Percentiles rank a stretch among this genome's conserved stretches.
Evolutionary conservation across 2,329 filamentous ascomycete species (phyloP).

Genomic region (Beauveria pseudobassiana): DNA sequence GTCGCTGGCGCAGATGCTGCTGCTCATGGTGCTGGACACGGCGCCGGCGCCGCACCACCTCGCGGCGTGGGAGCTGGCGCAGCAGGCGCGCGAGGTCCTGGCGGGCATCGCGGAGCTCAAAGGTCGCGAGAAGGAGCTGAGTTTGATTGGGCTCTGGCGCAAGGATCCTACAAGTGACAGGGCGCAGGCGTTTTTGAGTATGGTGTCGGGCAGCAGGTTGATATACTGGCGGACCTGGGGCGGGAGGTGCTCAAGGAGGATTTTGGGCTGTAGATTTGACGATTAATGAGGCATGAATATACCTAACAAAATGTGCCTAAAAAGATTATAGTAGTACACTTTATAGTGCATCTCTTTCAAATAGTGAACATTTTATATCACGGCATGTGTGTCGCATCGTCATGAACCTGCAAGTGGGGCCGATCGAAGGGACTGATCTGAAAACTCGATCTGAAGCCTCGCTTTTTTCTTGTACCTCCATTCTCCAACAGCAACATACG

Average conservation of each 20-base stretch:
- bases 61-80: constrained; percentile 38
- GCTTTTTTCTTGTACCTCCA: background rate
- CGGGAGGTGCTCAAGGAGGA: constrained; percentile 16
- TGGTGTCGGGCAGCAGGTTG: constrained; percentile 41
- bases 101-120: constrained; percentile 39
- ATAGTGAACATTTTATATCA: background rate
- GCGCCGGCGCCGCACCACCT: constrained; percentile 36
- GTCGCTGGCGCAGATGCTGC: constrained; percentile 44
- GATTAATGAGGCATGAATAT: background rate
- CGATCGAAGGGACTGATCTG: background rate
- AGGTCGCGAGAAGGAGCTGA: constrained; percentile 37
- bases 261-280: background rate
- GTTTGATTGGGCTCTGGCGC: constrained; percentile 37
- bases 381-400: background rate
- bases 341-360: background rate
- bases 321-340: background rate
- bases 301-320: background rate
- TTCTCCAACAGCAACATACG: background rate
- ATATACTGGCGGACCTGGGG: constrained; percentile 38
- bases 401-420: background rate
- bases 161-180: constrained; percentile 31
- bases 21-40: constrained; percentile 39
- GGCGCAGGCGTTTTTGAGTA: constrained; percentile 41
- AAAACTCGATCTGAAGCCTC: background rate
- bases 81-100: constrained; percentile 39